These are phyloP conservation scores for Paecilomyces niveus DNA, from an alignment of 2,329 filamentous ascomycete genomes.

Conservation along the genomic window DNA sequence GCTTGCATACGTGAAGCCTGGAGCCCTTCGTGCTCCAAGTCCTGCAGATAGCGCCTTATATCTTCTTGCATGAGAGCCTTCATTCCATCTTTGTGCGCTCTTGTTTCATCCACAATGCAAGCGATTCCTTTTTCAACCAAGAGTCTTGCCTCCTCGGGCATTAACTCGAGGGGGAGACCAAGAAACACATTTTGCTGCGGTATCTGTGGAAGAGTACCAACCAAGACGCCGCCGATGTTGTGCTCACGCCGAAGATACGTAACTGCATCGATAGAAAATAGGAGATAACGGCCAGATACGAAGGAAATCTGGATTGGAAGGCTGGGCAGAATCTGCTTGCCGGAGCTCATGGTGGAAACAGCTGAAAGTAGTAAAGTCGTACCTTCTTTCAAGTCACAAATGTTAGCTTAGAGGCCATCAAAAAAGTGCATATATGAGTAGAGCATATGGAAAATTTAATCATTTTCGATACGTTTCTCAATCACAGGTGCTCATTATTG, in stretches of 20 bases:
- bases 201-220: slow-evolving; percentile 82
- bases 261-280: slow-evolving; percentile 80
- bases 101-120: slow-evolving; percentile 72
- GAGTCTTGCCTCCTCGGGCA: slow-evolving; percentile 79
- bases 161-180: slow-evolving; percentile 79
- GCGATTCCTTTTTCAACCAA: slow-evolving; percentile 71
- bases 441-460: slow-evolving; percentile 12
- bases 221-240: slow-evolving; percentile 77
- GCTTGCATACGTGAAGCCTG: slow-evolving; percentile 41
- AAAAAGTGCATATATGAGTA: slow-evolving; percentile 2
- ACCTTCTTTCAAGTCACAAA: background rate
- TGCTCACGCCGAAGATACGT: slow-evolving; percentile 70
- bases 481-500: slow-evolving; percentile 31
- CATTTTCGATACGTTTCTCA: slow-evolving; percentile 39
- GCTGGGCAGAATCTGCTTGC: slow-evolving; percentile 28
- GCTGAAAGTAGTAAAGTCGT: background rate
- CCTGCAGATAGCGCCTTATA: slow-evolving; percentile 54
- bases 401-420: slow-evolving; percentile 15
- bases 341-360: background rate
- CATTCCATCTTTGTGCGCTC: slow-evolving; percentile 61
- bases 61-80: slow-evolving; percentile 51
- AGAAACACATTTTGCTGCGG: slow-evolving; percentile 94
- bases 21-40: slow-evolving; percentile 48
- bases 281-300: slow-evolving; percentile 72
- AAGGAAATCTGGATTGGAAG: slow-evolving; percentile 71